Base-by-base conservation (phyloP, 805 yeast genomes). In the Lachancea quebecensis region DNA sequence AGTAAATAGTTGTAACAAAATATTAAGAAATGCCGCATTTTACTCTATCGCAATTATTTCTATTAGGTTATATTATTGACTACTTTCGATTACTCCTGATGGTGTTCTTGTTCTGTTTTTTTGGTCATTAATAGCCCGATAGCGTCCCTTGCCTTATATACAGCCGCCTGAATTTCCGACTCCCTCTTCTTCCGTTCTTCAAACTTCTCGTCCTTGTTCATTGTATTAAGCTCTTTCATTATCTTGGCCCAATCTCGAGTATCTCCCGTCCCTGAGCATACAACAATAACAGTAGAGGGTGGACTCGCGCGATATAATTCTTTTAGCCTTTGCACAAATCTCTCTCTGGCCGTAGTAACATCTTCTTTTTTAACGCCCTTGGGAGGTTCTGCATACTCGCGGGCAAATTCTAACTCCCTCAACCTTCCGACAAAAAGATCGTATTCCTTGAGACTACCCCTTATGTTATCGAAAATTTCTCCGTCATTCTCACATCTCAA, bases 231-330 rank as follows among this genome's bases (percentile, higher is more conserved):
- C 39, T 64, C 60, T 10, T 45, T 45, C 42, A 64, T 62, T 65
- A 79, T 67, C 51, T 63, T 58, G 21, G 50, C 52, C 59, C 61
- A 61, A 41, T 70, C 73, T 9, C 72, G 60, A 2, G 81, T 76
- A 54, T 80, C 78, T 10, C 88, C 87, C 41, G 75, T 67, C 1
- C 85, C 87, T 0, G 86, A 72, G 53, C 78, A 69, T 1, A 88
- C 56, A 1, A 87, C 66, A 12, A 90, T 52, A 17, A 81, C 62
- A 0, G 95, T 74, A 31, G 79, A 73, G 2, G 66, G 63, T 0
- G 95, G 86, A 16, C 85, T 54, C 1, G 59, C 49, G 1, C 69
- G 64, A 56, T 82, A 78, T 12, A 90, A 64, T 34, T 58, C 59
- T 12, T 60, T 50, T 7, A 90, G 51, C 29, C 81, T 61, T 2